Evolutionary conservation across 805 yeast species (phyloP).

Genomic region (Metschnikowia amazonensis): DNA sequence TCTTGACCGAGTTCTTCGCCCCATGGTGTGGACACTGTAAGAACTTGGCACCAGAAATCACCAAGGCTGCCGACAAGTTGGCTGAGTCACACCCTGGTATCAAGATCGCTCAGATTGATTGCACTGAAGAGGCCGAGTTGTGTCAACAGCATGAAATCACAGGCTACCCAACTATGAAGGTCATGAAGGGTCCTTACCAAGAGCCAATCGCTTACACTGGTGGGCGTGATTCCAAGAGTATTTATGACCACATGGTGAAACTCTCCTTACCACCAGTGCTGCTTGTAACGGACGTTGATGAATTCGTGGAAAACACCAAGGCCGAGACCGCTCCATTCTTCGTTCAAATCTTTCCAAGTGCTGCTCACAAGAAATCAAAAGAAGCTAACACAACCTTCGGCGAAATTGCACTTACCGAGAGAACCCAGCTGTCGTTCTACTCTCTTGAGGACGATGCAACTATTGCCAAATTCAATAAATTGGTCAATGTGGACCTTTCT

Average conservation of each 20-base stretch:
- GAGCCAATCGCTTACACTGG: conserved; percentile 70
- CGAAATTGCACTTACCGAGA: conserved; percentile 56
- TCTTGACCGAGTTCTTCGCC: conserved; percentile 83
- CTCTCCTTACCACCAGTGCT: conserved; percentile 71
- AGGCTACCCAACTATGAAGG: conserved; percentile 84
- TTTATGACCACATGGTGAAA: conserved; percentile 73
- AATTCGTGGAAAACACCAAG: conserved; percentile 47
- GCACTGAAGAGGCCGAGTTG: conserved; percentile 71
- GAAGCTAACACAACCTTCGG: conserved; percentile 52
- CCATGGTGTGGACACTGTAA: conserved; percentile 99
- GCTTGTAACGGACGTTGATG: conserved; percentile 40
- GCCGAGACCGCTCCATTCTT: conserved; percentile 52
- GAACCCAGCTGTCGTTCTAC: conserved; percentile 63
- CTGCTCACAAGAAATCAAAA: conserved; percentile 24
- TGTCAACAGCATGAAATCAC: conserved; percentile 64
- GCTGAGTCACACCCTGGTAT: conserved; percentile 51
- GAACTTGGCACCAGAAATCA: conserved; percentile 75
- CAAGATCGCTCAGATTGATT: conserved; percentile 78
- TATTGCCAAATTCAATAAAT: conserved; percentile 37
- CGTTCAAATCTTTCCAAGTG: conserved; percentile 45
- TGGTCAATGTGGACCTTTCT: conserved; percentile 23
- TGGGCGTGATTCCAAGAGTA: conserved; percentile 76
- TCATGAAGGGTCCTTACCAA: conserved; percentile 51
- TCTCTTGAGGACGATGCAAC: conserved; percentile 42
- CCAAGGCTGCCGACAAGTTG: conserved; percentile 65